Conservation (phyloP, 306 rosid genomes). For the Gillenia trifoliata region DNA sequence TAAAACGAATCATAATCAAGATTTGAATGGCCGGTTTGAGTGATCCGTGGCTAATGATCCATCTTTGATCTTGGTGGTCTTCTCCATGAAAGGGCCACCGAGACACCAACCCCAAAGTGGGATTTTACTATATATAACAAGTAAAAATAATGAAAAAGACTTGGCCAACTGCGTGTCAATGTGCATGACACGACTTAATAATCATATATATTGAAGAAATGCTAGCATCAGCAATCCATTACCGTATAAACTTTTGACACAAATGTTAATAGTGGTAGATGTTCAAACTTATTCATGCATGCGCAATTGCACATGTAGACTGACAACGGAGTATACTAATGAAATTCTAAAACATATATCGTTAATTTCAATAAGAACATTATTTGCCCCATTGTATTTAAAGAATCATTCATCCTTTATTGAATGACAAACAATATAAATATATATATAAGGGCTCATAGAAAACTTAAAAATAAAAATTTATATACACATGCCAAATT, state of each 20-base stretch:
- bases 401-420: background rate
- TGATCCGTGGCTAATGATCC: background rate
- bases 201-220: background rate
- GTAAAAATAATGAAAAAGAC: background rate
- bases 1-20: background rate
- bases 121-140: slow-evolving; percentile 14
- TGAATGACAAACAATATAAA: background rate
- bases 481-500: too few relatives aligned
- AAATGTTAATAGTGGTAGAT: too few relatives aligned
- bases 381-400: background rate
- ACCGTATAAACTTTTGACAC: background rate
- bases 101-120: slow-evolving; percentile 37
- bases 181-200: background rate
- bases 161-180: background rate
- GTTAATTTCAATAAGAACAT: background rate
- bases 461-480: too few relatives aligned
- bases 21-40: slow-evolving; percentile 19
- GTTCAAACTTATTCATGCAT: background rate
- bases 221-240: background rate
- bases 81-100: background rate
- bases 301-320: too few relatives aligned
- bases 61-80: background rate
- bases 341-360: background rate
- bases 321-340: background rate
- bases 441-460: background rate